Conservation (phyloP, 768 basidiomycete species). For the Agaricus subrufescens region DNA sequence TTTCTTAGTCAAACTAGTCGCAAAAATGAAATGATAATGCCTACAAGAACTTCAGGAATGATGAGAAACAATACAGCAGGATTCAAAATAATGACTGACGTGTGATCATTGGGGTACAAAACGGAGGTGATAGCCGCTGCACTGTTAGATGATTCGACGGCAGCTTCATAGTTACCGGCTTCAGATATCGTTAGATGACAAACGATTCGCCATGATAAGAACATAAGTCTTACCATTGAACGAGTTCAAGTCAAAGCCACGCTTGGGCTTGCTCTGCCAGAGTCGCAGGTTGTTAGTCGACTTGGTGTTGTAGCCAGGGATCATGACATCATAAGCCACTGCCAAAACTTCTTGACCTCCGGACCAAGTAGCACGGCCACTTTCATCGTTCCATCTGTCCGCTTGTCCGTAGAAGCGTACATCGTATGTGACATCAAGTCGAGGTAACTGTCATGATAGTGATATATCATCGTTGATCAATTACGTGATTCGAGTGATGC, state of each 20-base stretch:
- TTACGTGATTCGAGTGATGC: background rate
- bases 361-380: slow-evolving; percentile 64
- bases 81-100: slow-evolving; percentile 29
- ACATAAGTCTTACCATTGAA: slow-evolving; percentile 70
- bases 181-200: background rate
- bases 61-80: background rate
- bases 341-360: slow-evolving; percentile 95
- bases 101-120: slow-evolving; percentile 94
- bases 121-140: slow-evolving; percentile 94
- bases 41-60: slow-evolving; percentile 35
- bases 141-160: slow-evolving; percentile 83
- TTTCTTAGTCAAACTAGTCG: background rate
- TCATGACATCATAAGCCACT: slow-evolving; percentile 91
- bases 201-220: too few relatives aligned
- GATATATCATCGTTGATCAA: background rate
- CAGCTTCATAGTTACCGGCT: slow-evolving; percentile 92
- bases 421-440: slow-evolving; percentile 79
- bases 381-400: slow-evolving; percentile 58
- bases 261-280: slow-evolving; percentile 84
- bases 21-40: slow-evolving; percentile 11
- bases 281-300: slow-evolving; percentile 88
- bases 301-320: slow-evolving; percentile 79
- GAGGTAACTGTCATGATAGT: slow-evolving; percentile 42
- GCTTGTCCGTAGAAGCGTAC: slow-evolving; percentile 88
- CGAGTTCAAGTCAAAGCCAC: slow-evolving; percentile 89